Evolutionary conservation across 2,329 filamentous ascomycete species (phyloP).

Genomic region (Aspergillus tanneri): DNA sequence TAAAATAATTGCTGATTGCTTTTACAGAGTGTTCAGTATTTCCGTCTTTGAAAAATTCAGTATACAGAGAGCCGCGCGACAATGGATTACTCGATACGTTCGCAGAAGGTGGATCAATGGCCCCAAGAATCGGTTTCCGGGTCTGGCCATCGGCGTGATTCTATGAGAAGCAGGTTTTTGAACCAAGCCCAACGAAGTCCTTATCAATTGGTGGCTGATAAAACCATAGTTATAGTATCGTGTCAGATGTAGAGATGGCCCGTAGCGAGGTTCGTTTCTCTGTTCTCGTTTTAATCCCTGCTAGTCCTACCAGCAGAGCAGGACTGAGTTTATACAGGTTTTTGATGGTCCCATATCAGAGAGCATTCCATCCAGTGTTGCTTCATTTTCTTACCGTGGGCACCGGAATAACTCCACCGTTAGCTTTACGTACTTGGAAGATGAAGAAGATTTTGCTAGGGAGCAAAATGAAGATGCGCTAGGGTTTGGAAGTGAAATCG

Average conservation of each 20-base stretch:
- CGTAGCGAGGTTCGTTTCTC: constrained; percentile 72
- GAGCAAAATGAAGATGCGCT: constrained; percentile 52
- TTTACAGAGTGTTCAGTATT: neutral
- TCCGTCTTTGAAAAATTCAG: neutral
- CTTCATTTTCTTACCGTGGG: constrained; percentile 85
- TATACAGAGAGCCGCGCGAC: constrained; percentile 6
- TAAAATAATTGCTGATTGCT: neutral
- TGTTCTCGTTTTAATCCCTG: neutral
- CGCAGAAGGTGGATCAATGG: constrained; percentile 23
- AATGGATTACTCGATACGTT: constrained; percentile 33
- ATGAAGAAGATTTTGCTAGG: constrained; percentile 62
- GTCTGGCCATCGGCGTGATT: constrained; percentile 33
- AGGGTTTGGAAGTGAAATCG: constrained; percentile 45
- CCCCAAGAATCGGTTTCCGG: constrained; percentile 24
- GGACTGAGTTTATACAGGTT: constrained; percentile 48
- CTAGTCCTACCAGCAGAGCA: constrained; percentile 4
- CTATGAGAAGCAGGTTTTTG: constrained; percentile 41
- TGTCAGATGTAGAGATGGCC: constrained; percentile 98
- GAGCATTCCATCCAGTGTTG: constrained; percentile 89
- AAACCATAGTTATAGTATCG: constrained; percentile 63
- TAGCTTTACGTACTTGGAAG: constrained; percentile 84
- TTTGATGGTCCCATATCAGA: constrained; percentile 93
- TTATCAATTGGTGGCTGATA: constrained; percentile 24
- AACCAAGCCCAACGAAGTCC: constrained; percentile 1
- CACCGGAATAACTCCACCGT: constrained; percentile 77